Base-by-base conservation (phyloP, 2,329 filamentous ascomycete species). In the Arthroderma uncinatum region DNA sequence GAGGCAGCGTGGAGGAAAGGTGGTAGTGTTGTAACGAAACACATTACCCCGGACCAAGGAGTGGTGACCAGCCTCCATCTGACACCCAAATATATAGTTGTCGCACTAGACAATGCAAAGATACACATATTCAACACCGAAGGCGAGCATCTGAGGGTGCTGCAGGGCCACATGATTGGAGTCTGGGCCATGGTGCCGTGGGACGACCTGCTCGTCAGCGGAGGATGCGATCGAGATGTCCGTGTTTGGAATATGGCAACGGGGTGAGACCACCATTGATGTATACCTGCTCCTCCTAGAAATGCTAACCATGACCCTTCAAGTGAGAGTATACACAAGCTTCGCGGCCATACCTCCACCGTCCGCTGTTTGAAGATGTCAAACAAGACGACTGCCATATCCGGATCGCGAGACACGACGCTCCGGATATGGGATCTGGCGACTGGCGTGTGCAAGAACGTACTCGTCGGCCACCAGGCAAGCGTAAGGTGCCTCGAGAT, bases 141-240 rank as follows among this genome's bases (percentile, higher is more conserved):
- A 63, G 93, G 93, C 34, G 85, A 90, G 64, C 84, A 89, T 62
- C 84, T 95, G 65, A 89, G 90, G 69, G 95, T 89, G 1, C 76
- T 98, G 28, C 86, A 93, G 67, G 93, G 93, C 9, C 93, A 98
- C 74, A 88, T 97, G 47, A 98, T 98, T 93, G 93, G 93, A 40
- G 93, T 98, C 19, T 98, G 93, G 93, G 93, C 93, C 53, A 97
- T 98, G 92, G 90, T 98, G 23, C 93, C 93, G 5, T 96, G 91
- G 88, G 92, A 89, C 59, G 92, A 98, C 70, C 86, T 89, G 55
- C 79, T 98, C 60, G 93, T 98, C 59, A 96, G 90, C 65, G 93
- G 93, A 65, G 93, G 93, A 4, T 98, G 93, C 70, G 93, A 98
- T 74, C 83, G 93, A 60, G 93, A 98, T 68, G 93, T 98, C 28